Conservation (phyloP, 805 yeast genomes). For the Wickerhamomyces sydowiorum region DNA sequence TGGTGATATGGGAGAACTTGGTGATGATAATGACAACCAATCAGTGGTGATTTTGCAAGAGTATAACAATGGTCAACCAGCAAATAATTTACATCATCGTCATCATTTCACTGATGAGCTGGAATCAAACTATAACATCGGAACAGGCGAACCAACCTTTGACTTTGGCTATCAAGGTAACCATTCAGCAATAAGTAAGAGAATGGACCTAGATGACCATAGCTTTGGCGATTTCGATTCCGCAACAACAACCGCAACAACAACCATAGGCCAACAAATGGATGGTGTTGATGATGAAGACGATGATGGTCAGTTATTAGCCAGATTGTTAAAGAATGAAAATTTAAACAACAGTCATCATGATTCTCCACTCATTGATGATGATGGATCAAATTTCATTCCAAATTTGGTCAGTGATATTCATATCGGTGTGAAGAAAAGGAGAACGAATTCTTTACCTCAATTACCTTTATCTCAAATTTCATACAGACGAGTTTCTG, state of each 20-base stretch:
- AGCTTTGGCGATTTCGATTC: too few species aligned
- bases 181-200: too few species aligned
- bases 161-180: not conserved
- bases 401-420: too few species aligned
- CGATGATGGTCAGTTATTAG: not conserved
- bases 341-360: not conserved
- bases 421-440: slow-evolving; percentile 31
- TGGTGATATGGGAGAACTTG: slow-evolving; percentile 2
- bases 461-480: slow-evolving; percentile 45
- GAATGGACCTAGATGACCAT: too few species aligned
- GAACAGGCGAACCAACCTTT: not conserved
- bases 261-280: too few species aligned
- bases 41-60: not conserved
- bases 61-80: not conserved
- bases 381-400: too few species aligned
- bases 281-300: not conserved
- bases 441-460: slow-evolving; percentile 48
- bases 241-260: too few species aligned
- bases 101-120: not conserved
- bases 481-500: slow-evolving; percentile 31
- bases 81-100: not conserved
- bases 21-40: not conserved
- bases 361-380: not conserved
- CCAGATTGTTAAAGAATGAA: not conserved
- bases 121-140: not conserved